These are phyloP conservation scores for Phytophthora fragariae DNA, from an alignment of 352 stramenopile genomes.

Conservation along the genomic window DNA sequence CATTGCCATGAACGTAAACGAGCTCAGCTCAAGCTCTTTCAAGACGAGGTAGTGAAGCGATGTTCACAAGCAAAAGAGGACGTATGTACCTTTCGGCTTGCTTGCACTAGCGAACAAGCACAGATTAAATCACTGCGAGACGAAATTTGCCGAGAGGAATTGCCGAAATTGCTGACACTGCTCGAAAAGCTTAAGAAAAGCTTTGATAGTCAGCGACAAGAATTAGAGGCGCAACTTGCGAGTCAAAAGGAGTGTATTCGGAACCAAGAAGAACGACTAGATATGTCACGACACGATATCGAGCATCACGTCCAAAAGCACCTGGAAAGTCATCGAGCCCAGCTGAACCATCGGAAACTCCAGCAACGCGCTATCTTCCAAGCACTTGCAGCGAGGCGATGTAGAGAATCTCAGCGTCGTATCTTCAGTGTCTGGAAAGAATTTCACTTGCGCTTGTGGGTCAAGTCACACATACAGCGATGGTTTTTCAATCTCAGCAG, in stretches of 20 bases:
- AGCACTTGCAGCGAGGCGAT: conserved; percentile 8
- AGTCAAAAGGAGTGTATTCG: conserved; percentile 5
- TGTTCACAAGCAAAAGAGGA: conserved; percentile 22
- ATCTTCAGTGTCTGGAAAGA: conserved; percentile 63
- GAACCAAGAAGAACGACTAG: conserved; percentile 26
- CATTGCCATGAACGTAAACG: conserved; percentile 21
- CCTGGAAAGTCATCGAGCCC: neutral
- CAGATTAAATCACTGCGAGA: conserved; percentile 26
- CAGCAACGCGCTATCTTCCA: conserved; percentile 25
- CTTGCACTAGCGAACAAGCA: conserved; percentile 10
- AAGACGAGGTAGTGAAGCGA: conserved; percentile 17
- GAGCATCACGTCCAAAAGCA: conserved; percentile 19
- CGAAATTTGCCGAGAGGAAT: conserved; percentile 24
- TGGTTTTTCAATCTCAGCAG: conserved; percentile 48
- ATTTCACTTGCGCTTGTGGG: conserved; percentile 55
- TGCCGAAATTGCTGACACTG: conserved; percentile 26
- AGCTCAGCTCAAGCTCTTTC: conserved; percentile 13
- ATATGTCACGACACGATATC: conserved; percentile 39
- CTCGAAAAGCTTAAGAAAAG: conserved; percentile 13
- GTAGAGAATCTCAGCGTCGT: conserved; percentile 21
- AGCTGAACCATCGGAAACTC: conserved; percentile 14
- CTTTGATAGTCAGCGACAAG: conserved; percentile 17
- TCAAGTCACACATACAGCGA: conserved; percentile 71
- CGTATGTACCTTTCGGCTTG: conserved; percentile 5
- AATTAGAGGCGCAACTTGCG: conserved; percentile 9